Conservation (phyloP, 257 asterid genomes). For the Cordia subcordata region DNA sequence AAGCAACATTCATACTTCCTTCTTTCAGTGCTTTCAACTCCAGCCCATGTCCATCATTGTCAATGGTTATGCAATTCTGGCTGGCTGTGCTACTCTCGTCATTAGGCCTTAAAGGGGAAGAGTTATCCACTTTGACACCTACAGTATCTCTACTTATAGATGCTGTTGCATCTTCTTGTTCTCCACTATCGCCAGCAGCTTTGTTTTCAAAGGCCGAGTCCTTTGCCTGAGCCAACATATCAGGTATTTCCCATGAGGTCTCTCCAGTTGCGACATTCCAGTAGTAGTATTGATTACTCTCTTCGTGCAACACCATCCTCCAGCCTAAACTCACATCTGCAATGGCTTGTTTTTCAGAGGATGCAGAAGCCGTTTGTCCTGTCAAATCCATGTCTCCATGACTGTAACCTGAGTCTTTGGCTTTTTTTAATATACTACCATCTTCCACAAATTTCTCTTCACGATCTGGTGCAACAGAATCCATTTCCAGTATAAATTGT, state of each 20-base stretch:
- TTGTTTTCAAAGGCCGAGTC: slow-evolving; percentile 29
- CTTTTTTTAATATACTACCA: slow-evolving; percentile 13
- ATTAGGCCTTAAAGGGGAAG: background rate
- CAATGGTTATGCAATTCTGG: slow-evolving; percentile 16
- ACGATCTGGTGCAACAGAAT: slow-evolving; percentile 26
- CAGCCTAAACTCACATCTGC: slow-evolving; percentile 58
- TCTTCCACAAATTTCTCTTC: slow-evolving; percentile 34
- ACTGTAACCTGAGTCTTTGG: slow-evolving; percentile 25
- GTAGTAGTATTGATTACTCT: slow-evolving; percentile 80
- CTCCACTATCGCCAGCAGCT: slow-evolving; percentile 29
- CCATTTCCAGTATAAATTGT: slow-evolving; percentile 32
- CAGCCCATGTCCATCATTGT: slow-evolving; percentile 15
- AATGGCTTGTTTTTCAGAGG: slow-evolving; percentile 29
- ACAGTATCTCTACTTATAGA: slow-evolving; percentile 15
- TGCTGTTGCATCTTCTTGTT: slow-evolving; percentile 8
- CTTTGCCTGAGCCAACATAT: slow-evolving; percentile 34
- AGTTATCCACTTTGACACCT: slow-evolving; percentile 25
- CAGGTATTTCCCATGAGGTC: slow-evolving; percentile 97
- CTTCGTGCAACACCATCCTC: slow-evolving; percentile 91
- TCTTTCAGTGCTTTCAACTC: slow-evolving; percentile 20
- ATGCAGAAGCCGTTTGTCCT: slow-evolving; percentile 34
- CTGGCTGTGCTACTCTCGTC: slow-evolving; percentile 16
- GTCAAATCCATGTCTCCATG: slow-evolving; percentile 25
- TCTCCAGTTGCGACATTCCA: slow-evolving; percentile 92
- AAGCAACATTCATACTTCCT: slow-evolving; percentile 24